Base-by-base conservation (phyloP, 169 alveolate species). In the Plasmodium cynomolgi region DNA sequence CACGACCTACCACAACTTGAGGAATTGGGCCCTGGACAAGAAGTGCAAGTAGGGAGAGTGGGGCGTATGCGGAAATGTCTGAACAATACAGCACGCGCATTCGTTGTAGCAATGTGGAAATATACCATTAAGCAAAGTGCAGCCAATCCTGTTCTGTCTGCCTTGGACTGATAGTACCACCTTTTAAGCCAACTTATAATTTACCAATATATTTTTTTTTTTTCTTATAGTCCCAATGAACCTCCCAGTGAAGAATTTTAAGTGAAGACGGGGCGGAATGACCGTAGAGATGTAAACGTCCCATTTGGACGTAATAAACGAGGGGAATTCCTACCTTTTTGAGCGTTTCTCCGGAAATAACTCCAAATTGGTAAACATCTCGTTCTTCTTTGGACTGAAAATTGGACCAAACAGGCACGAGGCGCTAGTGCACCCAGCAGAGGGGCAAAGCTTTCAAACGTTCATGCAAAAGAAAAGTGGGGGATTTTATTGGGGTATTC, bases 1-100 rank as follows among this genome's bases (percentile, higher is more conserved):
- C 1, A 97, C 98, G 2, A 94, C 97, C 11, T 92, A 93, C 39
- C 92, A 93, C 39, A 97, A 97, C 77, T 84, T 97, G 77, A 77
- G 91, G 72, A 92, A 84, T 29, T 97, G 98, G 98, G 97, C 97
- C 9, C 54, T 82, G 15, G 95, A 93, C 54, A 84, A 50, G 31
- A 92, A 93, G 31, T 91, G 97, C 97, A 86, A 77, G 97, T 93
- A 82, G 39, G 93, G 13, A n/a, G 17, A 75, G 20, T 34, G 23
- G 7, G 15, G 31, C 56, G 17, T 20, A 50, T 8, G 17, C n/a
- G 7, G 31, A 68, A 68, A 68, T 68, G 15, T 26, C 5, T 26
- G 3, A 50, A 50, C 5, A 0, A 17, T 50, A 8, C 62, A 17
- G 23, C 62, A 50, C 23, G 62, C 8, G 62, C 20, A 50, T 50